Conservation (phyloP, 345 rosid genomes). For the Salix viminalis region DNA sequence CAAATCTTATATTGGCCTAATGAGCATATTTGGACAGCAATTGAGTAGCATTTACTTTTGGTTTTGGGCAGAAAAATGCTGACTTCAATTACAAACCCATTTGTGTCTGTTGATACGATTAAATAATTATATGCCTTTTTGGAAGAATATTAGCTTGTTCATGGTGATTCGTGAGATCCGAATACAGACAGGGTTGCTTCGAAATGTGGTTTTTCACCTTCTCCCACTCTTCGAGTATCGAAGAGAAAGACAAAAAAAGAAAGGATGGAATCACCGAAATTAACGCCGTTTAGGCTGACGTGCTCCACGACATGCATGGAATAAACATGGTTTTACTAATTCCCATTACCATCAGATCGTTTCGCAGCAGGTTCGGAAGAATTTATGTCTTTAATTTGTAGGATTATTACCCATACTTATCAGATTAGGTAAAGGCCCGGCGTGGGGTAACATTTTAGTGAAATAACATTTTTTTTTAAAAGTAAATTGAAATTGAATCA, state of each 20-base stretch:
- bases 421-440: background rate
- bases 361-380: constrained; percentile 24
- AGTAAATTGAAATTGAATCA: too few species aligned
- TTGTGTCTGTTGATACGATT: constrained; percentile 10
- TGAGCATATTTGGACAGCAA: background rate
- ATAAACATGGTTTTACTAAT: background rate
- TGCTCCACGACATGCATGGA: constrained; percentile 15
- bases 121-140: constrained; percentile 5
- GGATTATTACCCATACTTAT: background rate
- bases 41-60: background rate
- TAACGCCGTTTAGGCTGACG: constrained; percentile 65
- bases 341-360: constrained; percentile 3
- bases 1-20: background rate
- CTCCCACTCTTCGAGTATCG: constrained; percentile 29
- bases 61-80: constrained; percentile 2
- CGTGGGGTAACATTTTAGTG: too few species aligned
- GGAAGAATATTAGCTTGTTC: constrained; percentile 57
- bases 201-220: constrained; percentile 37
- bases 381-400: constrained; percentile 6
- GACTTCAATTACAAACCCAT: background rate
- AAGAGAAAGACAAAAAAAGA: constrained; percentile 32
- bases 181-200: constrained; percentile 41
- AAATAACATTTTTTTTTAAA: too few species aligned
- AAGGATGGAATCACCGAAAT: constrained; percentile 65
- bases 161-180: constrained; percentile 51